Conservation (phyloP, 129 eudicot genomes). For the Centaurea solstitialis region DNA sequence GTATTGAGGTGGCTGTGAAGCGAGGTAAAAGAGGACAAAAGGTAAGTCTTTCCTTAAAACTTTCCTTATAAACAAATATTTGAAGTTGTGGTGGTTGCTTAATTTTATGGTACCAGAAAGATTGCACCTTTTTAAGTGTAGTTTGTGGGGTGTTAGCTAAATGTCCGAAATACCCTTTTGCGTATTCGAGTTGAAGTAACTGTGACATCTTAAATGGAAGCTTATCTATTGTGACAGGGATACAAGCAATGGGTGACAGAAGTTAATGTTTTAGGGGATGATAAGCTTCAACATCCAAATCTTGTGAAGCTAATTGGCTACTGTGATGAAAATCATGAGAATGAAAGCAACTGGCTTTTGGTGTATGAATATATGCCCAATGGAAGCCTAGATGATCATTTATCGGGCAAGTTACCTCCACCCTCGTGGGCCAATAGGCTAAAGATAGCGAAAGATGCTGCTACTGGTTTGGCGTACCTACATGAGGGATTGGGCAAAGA, state of each 20-base stretch:
- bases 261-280: conserved; percentile 72
- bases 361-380: conserved; percentile 84
- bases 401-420: conserved; percentile 34
- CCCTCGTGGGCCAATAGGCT: conserved; percentile 65
- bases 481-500: conserved; percentile 68
- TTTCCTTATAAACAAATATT: neutral
- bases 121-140: neutral
- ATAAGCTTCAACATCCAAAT: conserved; percentile 53
- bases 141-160: neutral
- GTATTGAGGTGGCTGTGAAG: conserved; percentile 72
- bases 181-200: neutral
- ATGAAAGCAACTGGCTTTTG: conserved; percentile 66
- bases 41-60: conserved; percentile 36
- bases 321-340: conserved; percentile 69
- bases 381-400: conserved; percentile 67
- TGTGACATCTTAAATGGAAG: neutral
- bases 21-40: conserved; percentile 71
- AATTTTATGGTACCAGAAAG: neutral
- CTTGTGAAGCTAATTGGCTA: conserved; percentile 78
- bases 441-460: conserved; percentile 77
- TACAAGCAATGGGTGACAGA: conserved; percentile 81
- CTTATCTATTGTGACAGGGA: conserved; percentile 64
- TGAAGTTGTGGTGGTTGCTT: neutral
- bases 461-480: conserved; percentile 69
- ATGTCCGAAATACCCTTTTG: neutral